phyloP scores from a whole-genome alignment of 495 filamentous ascomycete species.

The Trichoderma parareesei region DNA sequence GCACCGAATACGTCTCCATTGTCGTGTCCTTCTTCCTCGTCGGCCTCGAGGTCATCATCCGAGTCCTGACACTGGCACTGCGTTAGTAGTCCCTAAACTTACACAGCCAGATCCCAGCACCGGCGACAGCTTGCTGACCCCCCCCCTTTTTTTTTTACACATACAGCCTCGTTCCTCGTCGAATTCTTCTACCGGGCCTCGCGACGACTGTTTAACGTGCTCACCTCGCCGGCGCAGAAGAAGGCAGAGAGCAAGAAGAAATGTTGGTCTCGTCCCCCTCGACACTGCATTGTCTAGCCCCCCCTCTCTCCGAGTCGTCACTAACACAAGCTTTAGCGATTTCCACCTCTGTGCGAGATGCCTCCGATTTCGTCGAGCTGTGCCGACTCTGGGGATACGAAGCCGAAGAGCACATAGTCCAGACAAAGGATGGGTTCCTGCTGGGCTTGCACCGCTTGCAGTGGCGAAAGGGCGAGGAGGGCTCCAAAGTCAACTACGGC shows the following conservation, averaged over 20 bases:
- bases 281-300: constrained; percentile 17
- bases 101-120: not conserved
- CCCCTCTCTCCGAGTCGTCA: not conserved
- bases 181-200: constrained; percentile 75
- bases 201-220: constrained; percentile 69
- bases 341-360: constrained; percentile 49
- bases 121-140: constrained; percentile 19
- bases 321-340: constrained; percentile 27
- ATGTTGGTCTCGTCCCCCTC: constrained; percentile 20
- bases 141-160: not conserved
- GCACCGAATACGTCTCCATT: constrained; percentile 79
- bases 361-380: constrained; percentile 86
- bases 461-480: constrained; percentile 73
- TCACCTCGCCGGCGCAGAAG: constrained; percentile 61
- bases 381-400: constrained; percentile 84
- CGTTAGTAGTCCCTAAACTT: constrained; percentile 44
- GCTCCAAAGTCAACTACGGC: constrained; percentile 62
- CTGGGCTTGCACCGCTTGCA: constrained; percentile 83
- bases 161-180: constrained; percentile 65
- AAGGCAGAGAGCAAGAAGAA: constrained; percentile 52
- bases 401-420: constrained; percentile 91
- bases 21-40: constrained; percentile 75
- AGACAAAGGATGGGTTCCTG: constrained; percentile 89
- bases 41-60: constrained; percentile 68
- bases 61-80: constrained; percentile 82